Conservation (phyloP, 2,329 filamentous ascomycete species). For the Fonsecaea monophora region DNA sequence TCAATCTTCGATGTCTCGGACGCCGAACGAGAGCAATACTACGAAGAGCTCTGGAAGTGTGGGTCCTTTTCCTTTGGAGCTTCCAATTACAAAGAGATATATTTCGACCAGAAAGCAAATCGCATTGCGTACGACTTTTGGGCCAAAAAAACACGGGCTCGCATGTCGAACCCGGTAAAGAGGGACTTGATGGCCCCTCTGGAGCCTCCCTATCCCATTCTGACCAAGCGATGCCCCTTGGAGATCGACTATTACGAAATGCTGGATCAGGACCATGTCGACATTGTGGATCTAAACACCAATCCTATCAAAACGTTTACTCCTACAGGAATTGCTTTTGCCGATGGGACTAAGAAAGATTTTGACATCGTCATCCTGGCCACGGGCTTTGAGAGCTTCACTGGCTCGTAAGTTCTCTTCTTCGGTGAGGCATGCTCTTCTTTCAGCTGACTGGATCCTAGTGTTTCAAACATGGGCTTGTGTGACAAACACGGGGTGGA, state of each 20-base stretch:
- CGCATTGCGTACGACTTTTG: constrained; percentile 63
- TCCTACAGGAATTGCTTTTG: constrained; percentile 25
- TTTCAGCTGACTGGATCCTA: constrained; percentile 18
- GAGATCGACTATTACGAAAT: constrained; percentile 61
- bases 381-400: constrained; percentile 54
- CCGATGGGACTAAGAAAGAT: constrained; percentile 38
- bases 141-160: constrained; percentile 58
- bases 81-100: constrained; percentile 58
- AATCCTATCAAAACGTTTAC: constrained; percentile 41
- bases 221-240: constrained; percentile 58
- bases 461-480: constrained; percentile 51
- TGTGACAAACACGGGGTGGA: constrained; percentile 43
- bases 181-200: constrained; percentile 61
- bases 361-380: constrained; percentile 53
- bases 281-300: constrained; percentile 54
- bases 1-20: too few relatives aligned
- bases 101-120: constrained; percentile 58
- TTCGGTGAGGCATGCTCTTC: not conserved
- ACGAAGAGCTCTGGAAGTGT: constrained; percentile 56
- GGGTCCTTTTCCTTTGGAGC: constrained; percentile 64
- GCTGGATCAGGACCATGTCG: constrained; percentile 55
- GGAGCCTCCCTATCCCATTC: constrained; percentile 62
- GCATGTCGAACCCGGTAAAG: constrained; percentile 59
- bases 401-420: constrained; percentile 40
- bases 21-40: constrained; percentile 34